phyloP scores from a whole-genome alignment of 2,329 filamentous ascomycete species.

The Claviceps sorghi region DNA sequence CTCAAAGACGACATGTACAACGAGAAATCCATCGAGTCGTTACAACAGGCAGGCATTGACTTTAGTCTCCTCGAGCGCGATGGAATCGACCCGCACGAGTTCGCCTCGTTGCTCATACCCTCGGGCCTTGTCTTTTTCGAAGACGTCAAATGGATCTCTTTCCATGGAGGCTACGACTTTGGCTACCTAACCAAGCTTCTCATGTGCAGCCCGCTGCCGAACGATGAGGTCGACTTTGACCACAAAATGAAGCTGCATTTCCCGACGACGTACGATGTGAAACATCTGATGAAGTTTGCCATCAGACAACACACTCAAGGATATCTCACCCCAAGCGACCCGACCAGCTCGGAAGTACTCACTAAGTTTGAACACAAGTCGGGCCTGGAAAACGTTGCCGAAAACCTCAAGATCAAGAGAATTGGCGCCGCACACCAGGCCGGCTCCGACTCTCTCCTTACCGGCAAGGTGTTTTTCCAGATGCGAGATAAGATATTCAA shows the following conservation, averaged over 20 bases:
- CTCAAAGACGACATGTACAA: conserved; percentile 96
- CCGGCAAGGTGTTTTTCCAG: conserved; percentile 88
- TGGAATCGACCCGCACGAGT: conserved; percentile 80
- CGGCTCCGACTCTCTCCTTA: conserved; percentile 84
- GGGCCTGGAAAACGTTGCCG: conserved; percentile 83
- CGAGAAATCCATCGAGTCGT: conserved; percentile 80
- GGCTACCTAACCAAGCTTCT: conserved; percentile 93
- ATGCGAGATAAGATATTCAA: conserved; percentile 81
- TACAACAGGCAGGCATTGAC: conserved; percentile 84
- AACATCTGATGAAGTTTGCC: conserved; percentile 89
- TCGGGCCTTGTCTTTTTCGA: conserved; percentile 82
- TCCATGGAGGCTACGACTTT: conserved; percentile 97
- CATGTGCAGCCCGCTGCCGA: conserved; percentile 66
- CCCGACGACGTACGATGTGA: conserved; percentile 86
- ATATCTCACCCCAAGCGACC: conserved; percentile 49
- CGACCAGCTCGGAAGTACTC: conserved; percentile 56
- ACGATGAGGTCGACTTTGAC: conserved; percentile 82
- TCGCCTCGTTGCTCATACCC: conserved; percentile 77
- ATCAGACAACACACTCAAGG: conserved; percentile 52
- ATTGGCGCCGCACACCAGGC: conserved; percentile 82
- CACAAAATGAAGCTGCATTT: conserved; percentile 85
- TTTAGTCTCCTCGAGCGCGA: conserved; percentile 71
- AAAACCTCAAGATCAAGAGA: conserved; percentile 80
- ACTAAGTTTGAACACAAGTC: conserved; percentile 81
- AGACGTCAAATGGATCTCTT: conserved; percentile 89